Evolutionary conservation across 179 eudicot genomes (phyloP), one percentile per base, ranked within the genome.

Genomic region (Silene coronaria): DNA sequence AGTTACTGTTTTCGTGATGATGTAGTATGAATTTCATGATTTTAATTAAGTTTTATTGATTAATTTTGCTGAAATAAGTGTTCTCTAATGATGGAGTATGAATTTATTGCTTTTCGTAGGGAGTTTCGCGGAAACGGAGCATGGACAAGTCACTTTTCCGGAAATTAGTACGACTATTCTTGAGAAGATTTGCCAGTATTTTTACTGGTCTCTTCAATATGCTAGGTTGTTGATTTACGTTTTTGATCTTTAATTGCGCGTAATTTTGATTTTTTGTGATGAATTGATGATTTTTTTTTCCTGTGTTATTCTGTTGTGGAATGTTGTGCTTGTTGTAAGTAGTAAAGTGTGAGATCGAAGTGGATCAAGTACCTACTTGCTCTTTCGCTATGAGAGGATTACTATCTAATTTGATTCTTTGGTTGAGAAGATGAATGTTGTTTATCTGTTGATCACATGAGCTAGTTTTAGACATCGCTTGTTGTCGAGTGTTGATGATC

Each of bases 121-220:
- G 65, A 68, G 92, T 80, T 93, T 91, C 71, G 86, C 93, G 42
- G 98, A 93, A 65, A 80, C 92, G 23, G 90, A 90, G 84, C 87
- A 85, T 19, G 87, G 98, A 8, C 85, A 82, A 66, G 97, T 93
- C 72, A 88, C 83, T 2, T 93, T 93, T 67, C 98, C 98, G 2
- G 98, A 94, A 74, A 94, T 94, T 19, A 91, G 89, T 78, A 89
- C 97, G 11, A 84, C 91, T 57, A 89, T 94, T 65, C 89, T 94
- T 5, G 98, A 94, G 86, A 94, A 94, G 77, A 91, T 90, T 73
- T 94, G 98, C 79, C 98, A 94, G 88, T 93, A 93, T 80, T 93
- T 93, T 78, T 87, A 93, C 77, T 93, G 98, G 98, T 90, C 96
- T 82, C 97, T 90, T 83, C 96, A 94, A 61, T 91, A 88, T 76